Evolutionary conservation across 192 early-diverging fungal genomes (phyloP).

Genomic region (Linnemannia zychae): DNA sequence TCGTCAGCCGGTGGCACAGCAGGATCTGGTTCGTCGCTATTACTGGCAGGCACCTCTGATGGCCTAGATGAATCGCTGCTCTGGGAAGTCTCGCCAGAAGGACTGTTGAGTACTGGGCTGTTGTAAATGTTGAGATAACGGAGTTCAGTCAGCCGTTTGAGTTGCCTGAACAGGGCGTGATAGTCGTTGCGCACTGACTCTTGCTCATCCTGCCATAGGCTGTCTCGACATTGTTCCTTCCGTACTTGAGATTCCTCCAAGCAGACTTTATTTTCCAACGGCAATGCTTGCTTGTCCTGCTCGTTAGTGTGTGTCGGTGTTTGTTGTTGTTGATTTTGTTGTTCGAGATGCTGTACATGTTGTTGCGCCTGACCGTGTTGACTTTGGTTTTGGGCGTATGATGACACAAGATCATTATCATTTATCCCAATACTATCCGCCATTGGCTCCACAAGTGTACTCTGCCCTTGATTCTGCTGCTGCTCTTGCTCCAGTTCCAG

Average conservation of each 20-base stretch:
- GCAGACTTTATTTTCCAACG: background rate
- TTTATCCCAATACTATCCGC: background rate
- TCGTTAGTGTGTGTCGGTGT: background rate
- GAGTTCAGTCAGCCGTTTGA: constrained; percentile 18
- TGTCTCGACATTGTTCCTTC: constrained; percentile 1
- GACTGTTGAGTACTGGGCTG: constrained; percentile 30
- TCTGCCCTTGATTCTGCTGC: background rate
- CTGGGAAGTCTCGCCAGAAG: background rate
- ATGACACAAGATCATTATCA: background rate
- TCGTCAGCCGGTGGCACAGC: background rate
- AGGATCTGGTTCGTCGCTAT: background rate
- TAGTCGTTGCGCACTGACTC: constrained; percentile 34
- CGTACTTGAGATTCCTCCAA: background rate
- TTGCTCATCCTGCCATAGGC: background rate
- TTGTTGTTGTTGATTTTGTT: constrained; percentile 5
- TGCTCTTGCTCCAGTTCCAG: no score
- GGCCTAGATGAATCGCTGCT: background rate
- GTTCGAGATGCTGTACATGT: constrained; percentile 3
- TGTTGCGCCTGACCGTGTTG: constrained; percentile 6
- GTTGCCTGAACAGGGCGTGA: constrained; percentile 44
- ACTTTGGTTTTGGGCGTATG: background rate
- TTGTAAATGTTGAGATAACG: constrained; percentile 43
- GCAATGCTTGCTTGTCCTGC: background rate
- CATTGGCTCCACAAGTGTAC: background rate
- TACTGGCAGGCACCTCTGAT: background rate